Evolutionary conservation across 2,329 filamentous ascomycete species (phyloP), one percentile per base, ranked within the genome.

Genomic region (Fusarium proliferatum): DNA sequence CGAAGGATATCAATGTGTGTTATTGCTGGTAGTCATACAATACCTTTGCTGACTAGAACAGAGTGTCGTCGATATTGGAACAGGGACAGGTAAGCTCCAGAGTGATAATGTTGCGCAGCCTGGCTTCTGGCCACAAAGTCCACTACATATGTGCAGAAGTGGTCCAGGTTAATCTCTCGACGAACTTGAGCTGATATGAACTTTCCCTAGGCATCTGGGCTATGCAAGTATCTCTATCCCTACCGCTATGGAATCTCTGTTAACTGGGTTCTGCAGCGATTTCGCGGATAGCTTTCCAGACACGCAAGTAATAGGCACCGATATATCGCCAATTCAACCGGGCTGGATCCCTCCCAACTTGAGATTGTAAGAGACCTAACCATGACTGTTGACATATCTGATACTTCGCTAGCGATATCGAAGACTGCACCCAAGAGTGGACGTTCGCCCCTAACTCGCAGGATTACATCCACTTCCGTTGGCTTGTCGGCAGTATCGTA

Each of bases 351-450:
- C 72, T 2, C 46, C 63, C 2, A 75, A 73, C 16, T 17, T 75
- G 1, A 8, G 65, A 46, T 73, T 75, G 73, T 71, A 43, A 52
- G 42, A 5, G 0, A 0, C 5, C 5, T 9, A 17, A 3, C 0
- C 7, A 17, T n/a, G 1, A 0, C 1, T 3, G 3, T 3, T 5
- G 23, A 7, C 21, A 0, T 1, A 1, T 9, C 52, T 62, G 3
- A 62, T 19, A 3, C 1, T 34, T 16, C 1, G 1, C 6, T 9
- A 74, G 71, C 23, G 68, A 74, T 49, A 74, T 75, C 0, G 72
- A 74, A 11, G 72, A 75, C 36, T 75, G 69, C 7, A 74, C 72
- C 6, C 72, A 70, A 42, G 66, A 72, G 42, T 75, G 73, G 73
- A 75, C 73, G 7, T 75, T 73, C 34, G 57, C 42, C 0, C 53